A percentile compares a stretch with the other conserved stretches of the same genome.
Evolutionary conservation across 768 basidiomycete genomes (phyloP).

Genomic region (Crepidotus variabilis): DNA sequence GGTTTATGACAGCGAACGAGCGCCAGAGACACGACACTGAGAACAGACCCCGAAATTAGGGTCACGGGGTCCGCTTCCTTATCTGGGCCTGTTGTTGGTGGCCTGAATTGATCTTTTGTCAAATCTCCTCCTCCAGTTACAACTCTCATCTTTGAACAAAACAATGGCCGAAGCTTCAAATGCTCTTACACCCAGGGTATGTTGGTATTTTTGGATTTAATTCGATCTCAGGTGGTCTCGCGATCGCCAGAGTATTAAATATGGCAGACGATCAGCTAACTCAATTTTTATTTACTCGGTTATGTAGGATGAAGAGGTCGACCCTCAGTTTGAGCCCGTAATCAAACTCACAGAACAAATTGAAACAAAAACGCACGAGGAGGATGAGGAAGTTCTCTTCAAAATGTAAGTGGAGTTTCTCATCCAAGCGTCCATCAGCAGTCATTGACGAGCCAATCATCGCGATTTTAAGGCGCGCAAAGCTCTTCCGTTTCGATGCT

Average conservation of each 20-base stretch:
- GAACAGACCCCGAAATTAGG: constrained; percentile 8
- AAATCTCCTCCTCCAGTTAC: constrained; percentile 12
- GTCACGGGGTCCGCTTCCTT: constrained; percentile 6
- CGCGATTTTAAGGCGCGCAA: constrained; percentile 75
- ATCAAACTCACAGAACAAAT: constrained; percentile 95
- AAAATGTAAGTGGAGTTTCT: constrained; percentile 74
- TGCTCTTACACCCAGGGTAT: constrained; percentile 69
- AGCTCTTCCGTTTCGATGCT: constrained; percentile 92
- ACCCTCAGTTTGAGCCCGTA: constrained; percentile 93
- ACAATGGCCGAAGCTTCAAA: constrained; percentile 58
- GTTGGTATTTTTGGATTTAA: constrained; percentile 30
- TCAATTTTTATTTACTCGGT: constrained; percentile 19
- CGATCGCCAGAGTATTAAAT: constrained; percentile 1
- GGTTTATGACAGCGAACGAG: background rate
- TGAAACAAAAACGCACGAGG: constrained; percentile 92
- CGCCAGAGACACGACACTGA: constrained; percentile 10
- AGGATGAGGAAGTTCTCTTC: constrained; percentile 89
- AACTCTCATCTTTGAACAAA: constrained; percentile 24
- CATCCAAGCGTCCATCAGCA: constrained; percentile 27
- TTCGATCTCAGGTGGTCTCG: constrained; percentile 10
- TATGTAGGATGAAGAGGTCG: constrained; percentile 70
- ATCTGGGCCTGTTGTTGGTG: constrained; percentile 15
- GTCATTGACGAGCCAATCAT: constrained; percentile 15
- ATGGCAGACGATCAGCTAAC: constrained; percentile 4
- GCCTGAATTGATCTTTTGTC: constrained; percentile 10